These are phyloP conservation scores for Chaetomiaceae sp. DNA, from an alignment of 2,329 filamentous ascomycete species.

Conservation along the genomic window DNA sequence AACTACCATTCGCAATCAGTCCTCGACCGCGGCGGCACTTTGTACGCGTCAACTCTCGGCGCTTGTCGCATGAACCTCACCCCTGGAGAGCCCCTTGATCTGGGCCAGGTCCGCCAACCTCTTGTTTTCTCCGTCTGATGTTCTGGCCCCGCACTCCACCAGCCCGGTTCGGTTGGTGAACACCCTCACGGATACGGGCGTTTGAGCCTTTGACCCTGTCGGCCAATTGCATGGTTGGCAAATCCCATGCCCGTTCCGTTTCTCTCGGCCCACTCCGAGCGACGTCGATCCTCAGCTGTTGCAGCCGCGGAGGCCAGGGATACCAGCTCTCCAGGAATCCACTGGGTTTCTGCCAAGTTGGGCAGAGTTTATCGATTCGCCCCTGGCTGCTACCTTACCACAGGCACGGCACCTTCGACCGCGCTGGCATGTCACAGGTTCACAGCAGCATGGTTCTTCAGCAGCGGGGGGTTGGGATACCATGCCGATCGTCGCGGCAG, in stretches of 20 bases:
- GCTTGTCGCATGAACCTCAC: slow-evolving; percentile 23
- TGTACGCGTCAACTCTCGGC: neutral
- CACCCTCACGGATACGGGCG: slow-evolving; percentile 17
- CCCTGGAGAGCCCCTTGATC: slow-evolving; percentile 18
- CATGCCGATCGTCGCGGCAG: slow-evolving; percentile 22
- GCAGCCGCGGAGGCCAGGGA: neutral
- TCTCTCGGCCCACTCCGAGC: slow-evolving; percentile 13
- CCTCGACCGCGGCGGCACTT: neutral
- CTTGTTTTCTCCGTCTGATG: slow-evolving; percentile 16
- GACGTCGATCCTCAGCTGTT: slow-evolving; percentile 7
- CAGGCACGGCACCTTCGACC: slow-evolving; percentile 1
- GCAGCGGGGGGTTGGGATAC: neutral
- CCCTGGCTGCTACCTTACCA: neutral
- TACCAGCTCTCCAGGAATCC: neutral
- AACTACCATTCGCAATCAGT: neutral
- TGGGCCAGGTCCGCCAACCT: slow-evolving; percentile 14
- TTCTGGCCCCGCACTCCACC: neutral
- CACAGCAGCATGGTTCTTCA: neutral
- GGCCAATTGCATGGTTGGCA: slow-evolving; percentile 19
- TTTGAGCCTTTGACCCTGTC: slow-evolving; percentile 20
- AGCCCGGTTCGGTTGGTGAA: slow-evolving; percentile 10
- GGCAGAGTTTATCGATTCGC: slow-evolving; percentile 12
- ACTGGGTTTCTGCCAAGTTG: slow-evolving; percentile 7
- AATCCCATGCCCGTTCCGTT: slow-evolving; percentile 15
- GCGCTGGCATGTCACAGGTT: slow-evolving; percentile 7